Evolutionary conservation across 495 filamentous ascomycete species (phyloP).

Genomic region (Penicillium tannophilum): DNA sequence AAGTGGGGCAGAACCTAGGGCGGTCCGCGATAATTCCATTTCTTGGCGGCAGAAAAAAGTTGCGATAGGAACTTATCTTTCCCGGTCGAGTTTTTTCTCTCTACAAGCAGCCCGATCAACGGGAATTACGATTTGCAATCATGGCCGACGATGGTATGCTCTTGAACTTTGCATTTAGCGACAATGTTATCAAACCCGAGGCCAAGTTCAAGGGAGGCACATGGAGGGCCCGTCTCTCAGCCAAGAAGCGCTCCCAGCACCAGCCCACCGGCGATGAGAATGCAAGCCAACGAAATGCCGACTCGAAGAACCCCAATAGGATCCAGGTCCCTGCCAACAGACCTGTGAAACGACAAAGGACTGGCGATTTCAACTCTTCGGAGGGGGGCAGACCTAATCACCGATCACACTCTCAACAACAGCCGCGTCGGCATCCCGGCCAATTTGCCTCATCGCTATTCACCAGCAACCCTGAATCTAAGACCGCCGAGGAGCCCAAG

Average conservation of each 20-base stretch:
- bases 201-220: constrained; percentile 81
- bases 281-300: constrained; percentile 19
- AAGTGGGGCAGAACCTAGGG: constrained; percentile 42
- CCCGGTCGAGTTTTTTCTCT: constrained; percentile 6
- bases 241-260: constrained; percentile 69
- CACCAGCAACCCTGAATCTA: constrained; percentile 76
- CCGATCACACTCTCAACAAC: constrained; percentile 24
- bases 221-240: constrained; percentile 85
- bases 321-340: constrained; percentile 34
- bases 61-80: constrained; percentile 26
- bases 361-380: constrained; percentile 25
- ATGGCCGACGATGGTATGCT: constrained; percentile 98
- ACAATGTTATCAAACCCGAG: constrained; percentile 59
- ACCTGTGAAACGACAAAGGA: constrained; percentile 45
- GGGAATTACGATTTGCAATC: constrained; percentile 16
- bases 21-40: constrained; percentile 43
- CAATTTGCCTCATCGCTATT: constrained; percentile 89
- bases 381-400: constrained; percentile 14
- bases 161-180: constrained; percentile 82
- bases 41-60: constrained; percentile 34
- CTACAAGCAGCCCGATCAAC: constrained; percentile 1
- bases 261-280: constrained; percentile 38
- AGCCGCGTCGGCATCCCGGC: constrained; percentile 35
- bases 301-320: constrained; percentile 42
- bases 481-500: constrained; percentile 50